Conservation (phyloP, 75 land plant species). For the Sequoiadendron giganteum region DNA sequence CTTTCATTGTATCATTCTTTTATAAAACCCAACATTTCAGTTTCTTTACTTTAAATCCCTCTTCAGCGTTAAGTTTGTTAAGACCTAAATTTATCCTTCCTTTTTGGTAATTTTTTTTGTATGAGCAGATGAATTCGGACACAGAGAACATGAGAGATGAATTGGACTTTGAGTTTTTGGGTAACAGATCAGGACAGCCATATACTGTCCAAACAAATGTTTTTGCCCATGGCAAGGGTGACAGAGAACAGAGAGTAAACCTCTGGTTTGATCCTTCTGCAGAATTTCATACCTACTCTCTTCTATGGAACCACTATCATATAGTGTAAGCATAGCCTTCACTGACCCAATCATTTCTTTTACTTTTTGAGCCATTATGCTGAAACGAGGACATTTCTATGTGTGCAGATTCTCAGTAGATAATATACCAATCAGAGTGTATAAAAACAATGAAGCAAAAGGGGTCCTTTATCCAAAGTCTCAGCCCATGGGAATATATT, state of each 20-base stretch:
- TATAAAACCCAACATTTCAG: neutral
- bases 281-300: constrained; percentile 51
- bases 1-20: neutral
- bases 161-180: constrained; percentile 71
- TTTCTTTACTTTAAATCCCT: too few relatives aligned
- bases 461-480: constrained; percentile 57
- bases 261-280: constrained; percentile 73
- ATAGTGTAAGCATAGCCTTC: constrained; percentile 34
- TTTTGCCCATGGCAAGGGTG: constrained; percentile 56
- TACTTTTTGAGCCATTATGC: neutral
- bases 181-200: constrained; percentile 62
- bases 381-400: neutral
- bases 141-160: constrained; percentile 41
- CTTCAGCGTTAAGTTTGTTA: neutral
- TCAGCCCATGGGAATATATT: constrained; percentile 74
- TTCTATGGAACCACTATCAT: constrained; percentile 50
- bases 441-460: constrained; percentile 60
- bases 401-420: constrained; percentile 74
- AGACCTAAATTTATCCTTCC: neutral
- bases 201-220: constrained; percentile 67
- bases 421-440: constrained; percentile 69
- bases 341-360: neutral
- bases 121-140: constrained; percentile 52
- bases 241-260: constrained; percentile 61
- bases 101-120: neutral